A percentile compares a stretch with the other conserved stretches of the same genome.
Evolutionary conservation across 176 grass and related monocot genomes (phyloP).

Genomic region (Alopecurus myosuroides): DNA sequence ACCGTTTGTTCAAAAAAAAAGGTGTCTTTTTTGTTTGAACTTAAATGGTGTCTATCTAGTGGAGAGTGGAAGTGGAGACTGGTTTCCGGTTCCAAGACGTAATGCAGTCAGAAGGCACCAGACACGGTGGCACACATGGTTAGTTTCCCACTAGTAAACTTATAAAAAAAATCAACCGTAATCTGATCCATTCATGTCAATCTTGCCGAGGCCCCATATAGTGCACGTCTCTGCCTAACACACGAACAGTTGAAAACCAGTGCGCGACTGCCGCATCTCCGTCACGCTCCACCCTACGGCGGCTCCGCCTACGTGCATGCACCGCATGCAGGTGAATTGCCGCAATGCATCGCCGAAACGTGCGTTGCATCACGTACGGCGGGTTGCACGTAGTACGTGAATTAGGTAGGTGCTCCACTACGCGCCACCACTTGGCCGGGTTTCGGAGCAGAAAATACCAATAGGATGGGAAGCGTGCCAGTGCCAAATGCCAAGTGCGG

Average conservation of each 20-base stretch:
- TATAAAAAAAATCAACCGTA: too few species aligned
- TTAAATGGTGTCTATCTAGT: too few species aligned
- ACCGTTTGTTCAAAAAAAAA: too few species aligned
- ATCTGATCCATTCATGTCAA: background rate
- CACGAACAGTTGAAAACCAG: background rate
- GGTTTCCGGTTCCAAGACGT: too few species aligned
- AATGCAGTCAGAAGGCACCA: too few species aligned
- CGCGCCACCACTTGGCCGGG: background rate
- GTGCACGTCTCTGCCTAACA: background rate
- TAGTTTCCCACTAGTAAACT: too few species aligned
- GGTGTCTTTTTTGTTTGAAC: too few species aligned
- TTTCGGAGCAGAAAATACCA: background rate
- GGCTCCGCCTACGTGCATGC: background rate
- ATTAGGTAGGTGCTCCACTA: constrained; percentile 23
- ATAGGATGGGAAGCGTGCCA: background rate
- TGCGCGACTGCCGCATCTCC: background rate
- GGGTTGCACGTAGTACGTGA: background rate
- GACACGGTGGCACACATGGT: too few species aligned
- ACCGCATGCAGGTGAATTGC: background rate
- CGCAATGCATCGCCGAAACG: background rate
- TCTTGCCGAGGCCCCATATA: background rate
- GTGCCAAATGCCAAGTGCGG: constrained; percentile 7
- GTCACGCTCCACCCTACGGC: constrained; percentile 9
- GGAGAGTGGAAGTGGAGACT: too few species aligned
- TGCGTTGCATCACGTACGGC: background rate